Evolutionary conservation across 495 filamentous ascomycete species (phyloP).

Genomic region (Friedmanniomyces endolithicus): DNA sequence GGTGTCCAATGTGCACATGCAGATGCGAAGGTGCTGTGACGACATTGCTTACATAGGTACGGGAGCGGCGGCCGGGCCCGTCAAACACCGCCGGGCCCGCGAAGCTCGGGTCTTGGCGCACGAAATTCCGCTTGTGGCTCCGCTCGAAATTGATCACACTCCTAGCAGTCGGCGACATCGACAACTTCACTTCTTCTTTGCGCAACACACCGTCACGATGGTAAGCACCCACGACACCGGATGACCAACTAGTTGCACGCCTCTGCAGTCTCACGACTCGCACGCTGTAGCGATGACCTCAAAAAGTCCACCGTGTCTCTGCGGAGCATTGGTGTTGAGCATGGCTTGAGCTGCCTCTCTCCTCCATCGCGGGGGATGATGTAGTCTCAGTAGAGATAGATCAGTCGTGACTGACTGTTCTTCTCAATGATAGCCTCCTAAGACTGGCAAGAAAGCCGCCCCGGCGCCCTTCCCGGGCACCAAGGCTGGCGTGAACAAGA

Average conservation of each 20-base stretch:
- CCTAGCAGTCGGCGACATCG: constrained; percentile 1
- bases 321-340: constrained; percentile 12
- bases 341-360: constrained; percentile 20
- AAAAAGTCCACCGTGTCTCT: constrained; percentile 10
- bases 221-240: constrained; percentile 8
- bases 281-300: constrained; percentile 17
- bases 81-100: too few species aligned
- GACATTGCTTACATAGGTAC: not conserved
- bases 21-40: not conserved
- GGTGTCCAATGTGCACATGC: not conserved
- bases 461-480: constrained; percentile 90
- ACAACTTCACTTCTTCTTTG: not conserved
- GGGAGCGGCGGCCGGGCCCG: not conserved
- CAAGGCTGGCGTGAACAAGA: constrained; percentile 83
- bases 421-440: constrained; percentile 99
- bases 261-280: constrained; percentile 13
- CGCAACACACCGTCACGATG: constrained; percentile 14
- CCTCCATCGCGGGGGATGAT: not conserved
- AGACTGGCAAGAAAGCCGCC: constrained; percentile 89
- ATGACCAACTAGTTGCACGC: constrained; percentile 9
- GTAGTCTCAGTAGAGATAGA: constrained; percentile 22
- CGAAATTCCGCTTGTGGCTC: not conserved
- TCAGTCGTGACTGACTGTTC: constrained; percentile 24
- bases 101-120: not conserved
- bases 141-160: not conserved